Evolutionary conservation across 2,329 filamentous ascomycete species (phyloP).

Genomic region (Thielaviopsis punctulata): DNA sequence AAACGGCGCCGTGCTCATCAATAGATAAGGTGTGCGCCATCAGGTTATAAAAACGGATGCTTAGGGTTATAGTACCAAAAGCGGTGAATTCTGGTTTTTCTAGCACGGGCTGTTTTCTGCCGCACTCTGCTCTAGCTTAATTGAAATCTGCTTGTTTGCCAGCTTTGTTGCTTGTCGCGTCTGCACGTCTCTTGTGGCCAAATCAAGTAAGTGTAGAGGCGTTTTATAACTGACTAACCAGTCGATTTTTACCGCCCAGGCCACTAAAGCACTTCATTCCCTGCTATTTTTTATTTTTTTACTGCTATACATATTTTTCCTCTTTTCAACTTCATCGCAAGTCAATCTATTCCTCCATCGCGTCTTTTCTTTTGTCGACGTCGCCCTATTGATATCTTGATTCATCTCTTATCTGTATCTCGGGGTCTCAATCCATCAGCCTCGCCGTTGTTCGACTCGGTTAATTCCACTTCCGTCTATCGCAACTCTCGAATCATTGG

Average conservation of each 20-base stretch:
- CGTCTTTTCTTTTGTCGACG: neutral
- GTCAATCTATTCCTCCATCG: neutral
- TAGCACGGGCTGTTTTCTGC: slow-evolving; percentile 1
- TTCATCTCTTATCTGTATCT: neutral
- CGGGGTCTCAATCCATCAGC: neutral
- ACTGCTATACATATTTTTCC: neutral
- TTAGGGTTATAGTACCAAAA: neutral
- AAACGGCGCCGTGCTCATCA: too few species aligned
- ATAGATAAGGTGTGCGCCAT: neutral
- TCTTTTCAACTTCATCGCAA: neutral
- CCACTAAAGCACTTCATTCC: neutral
- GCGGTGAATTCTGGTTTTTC: slow-evolving; percentile 1
- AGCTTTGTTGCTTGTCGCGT: neutral
- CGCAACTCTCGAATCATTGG: neutral
- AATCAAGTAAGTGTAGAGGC: neutral
- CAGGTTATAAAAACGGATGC: neutral
- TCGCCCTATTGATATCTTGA: neutral
- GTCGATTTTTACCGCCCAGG: neutral
- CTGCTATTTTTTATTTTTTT: neutral
- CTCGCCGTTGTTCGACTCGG: neutral
- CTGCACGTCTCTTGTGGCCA: neutral
- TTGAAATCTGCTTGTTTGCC: neutral
- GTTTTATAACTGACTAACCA: neutral
- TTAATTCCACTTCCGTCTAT: neutral
- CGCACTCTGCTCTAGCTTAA: slow-evolving; percentile 4